Base-by-base conservation (phyloP, 352 stramenopile genomes). In the Globisporangium alternatum region DNA sequence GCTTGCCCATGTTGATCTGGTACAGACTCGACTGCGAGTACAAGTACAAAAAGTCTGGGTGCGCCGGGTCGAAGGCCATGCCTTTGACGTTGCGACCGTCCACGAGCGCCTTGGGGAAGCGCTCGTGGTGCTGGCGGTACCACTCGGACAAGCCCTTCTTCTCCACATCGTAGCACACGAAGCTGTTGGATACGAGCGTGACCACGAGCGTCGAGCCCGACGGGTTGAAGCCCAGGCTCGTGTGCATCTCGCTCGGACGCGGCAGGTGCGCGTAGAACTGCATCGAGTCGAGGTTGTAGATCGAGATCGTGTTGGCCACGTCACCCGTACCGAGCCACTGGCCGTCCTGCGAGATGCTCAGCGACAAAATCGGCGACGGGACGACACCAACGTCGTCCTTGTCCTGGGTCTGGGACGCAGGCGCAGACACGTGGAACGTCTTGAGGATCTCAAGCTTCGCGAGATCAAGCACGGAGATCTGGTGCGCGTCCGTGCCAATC, bases 281-380 rank as follows among this genome's bases (percentile, higher is more conserved):
- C 86, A 95, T 93, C 67, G 86, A 89, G 77, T 95, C 86, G 28
- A 95, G 74, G 65, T 95, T 93, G 76, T 91, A 95, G 35, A 95
- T 72, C 51, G 78, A 75, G 30, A 95, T 66, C 59, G 83, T 77
- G 75, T 95, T 95, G 17, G 67, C 64, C 5, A 76, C 74, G 64
- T 93, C 84, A 25, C 81, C 84, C 9, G 75, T 80, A 13, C 75
- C 83, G 55, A 95, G 82, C 86, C 86, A 95, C 61, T 95, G 86
- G 31, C 84, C 83, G 62, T 95, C 86, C 22, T 73, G 74, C 44
- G 86, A 95, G 55, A 92, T 77, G n/a, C 74, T 87, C 2, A 95
- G 69, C 62, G 83, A 90, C 41, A 88, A 63, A 43, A 93, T 73
- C 10, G 82, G 76, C 41, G 80, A 77, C 15, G 69, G 65, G 22